These are phyloP conservation scores for Dipodascus albidus DNA, from an alignment of 805 yeast species.

Conservation along the genomic window DNA sequence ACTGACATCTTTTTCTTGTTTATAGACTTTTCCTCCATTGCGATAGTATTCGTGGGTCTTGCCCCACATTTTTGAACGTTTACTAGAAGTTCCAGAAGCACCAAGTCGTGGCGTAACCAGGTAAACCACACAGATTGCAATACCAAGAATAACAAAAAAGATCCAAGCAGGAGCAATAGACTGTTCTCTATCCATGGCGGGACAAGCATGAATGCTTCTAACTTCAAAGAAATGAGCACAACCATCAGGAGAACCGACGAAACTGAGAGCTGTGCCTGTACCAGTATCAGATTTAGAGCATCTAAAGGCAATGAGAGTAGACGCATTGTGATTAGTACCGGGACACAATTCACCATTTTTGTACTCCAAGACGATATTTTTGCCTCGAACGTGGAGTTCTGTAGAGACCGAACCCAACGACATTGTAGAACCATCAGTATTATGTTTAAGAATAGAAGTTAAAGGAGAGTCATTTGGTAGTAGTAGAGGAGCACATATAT, in stretches of 20 bases:
- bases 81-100: background rate
- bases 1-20: background rate
- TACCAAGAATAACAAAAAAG: conserved; percentile 44
- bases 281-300: conserved; percentile 61
- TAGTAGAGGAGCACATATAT: conserved; percentile 53
- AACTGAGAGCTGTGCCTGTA: conserved; percentile 54
- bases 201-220: conserved; percentile 76
- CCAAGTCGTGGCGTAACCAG: conserved; percentile 9
- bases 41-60: background rate
- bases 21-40: background rate
- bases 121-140: conserved; percentile 35
- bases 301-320: conserved; percentile 53
- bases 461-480: conserved; percentile 27
- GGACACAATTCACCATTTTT: conserved; percentile 42
- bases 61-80: background rate
- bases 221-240: conserved; percentile 81
- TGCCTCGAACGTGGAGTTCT: conserved; percentile 57
- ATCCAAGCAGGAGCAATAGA: conserved; percentile 40
- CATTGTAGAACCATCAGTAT: conserved; percentile 30
- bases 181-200: conserved; percentile 58
- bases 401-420: conserved; percentile 47
- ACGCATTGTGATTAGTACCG: conserved; percentile 32
- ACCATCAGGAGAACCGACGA: conserved; percentile 59
- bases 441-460: conserved; percentile 50
- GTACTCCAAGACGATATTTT: conserved; percentile 59